phyloP scores from a whole-genome alignment of 2,329 filamentous ascomycete species.

The Scedosporium dehoogii region DNA sequence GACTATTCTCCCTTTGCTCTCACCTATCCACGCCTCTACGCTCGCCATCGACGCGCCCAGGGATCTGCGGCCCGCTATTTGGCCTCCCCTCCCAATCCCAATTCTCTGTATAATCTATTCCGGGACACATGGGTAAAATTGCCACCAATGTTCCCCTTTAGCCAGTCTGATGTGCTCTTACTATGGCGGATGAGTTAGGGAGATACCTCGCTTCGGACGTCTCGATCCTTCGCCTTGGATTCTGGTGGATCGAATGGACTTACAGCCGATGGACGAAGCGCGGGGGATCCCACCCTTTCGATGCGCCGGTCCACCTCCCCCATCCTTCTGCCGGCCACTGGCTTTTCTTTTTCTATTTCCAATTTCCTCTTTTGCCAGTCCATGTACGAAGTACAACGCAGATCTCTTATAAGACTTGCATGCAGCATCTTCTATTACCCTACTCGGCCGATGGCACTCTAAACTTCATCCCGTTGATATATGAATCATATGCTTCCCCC shows the following conservation, averaged over 20 bases:
- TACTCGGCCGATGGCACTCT: background rate
- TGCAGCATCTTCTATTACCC: background rate
- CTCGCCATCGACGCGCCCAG: background rate
- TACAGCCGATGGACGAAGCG: background rate
- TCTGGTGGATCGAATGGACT: background rate
- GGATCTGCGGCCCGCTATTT: background rate
- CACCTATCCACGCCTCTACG: background rate
- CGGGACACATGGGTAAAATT: background rate
- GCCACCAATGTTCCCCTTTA: background rate
- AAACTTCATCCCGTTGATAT: background rate
- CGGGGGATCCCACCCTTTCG: background rate
- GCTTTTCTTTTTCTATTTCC: background rate
- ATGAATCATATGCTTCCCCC: background rate
- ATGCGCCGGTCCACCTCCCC: background rate
- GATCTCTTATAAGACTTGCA: background rate
- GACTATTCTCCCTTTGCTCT: background rate
- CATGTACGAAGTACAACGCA: background rate
- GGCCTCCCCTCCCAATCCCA: background rate
- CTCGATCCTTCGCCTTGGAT: too few species aligned
- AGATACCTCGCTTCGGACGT: background rate
- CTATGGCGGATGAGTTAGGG: background rate
- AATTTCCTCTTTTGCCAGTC: background rate
- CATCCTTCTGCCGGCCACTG: background rate
- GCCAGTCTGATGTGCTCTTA: background rate
- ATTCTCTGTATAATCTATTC: background rate